Base-by-base conservation (phyloP, 2,329 filamentous ascomycete genomes). In the Beauveria sp. region DNA sequence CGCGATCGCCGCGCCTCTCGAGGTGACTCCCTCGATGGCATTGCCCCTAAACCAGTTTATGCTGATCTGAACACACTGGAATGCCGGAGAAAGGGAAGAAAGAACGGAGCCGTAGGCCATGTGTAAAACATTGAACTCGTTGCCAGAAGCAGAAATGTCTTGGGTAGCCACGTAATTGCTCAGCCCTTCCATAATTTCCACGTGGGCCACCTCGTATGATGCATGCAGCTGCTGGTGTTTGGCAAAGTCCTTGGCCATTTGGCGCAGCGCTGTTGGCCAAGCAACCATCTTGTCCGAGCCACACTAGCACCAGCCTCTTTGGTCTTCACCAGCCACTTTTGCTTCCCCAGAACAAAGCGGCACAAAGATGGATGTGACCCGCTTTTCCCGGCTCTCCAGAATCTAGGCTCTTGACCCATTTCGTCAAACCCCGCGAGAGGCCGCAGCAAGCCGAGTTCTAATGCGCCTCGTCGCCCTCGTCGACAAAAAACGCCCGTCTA, bases 281-380 rank as follows among this genome's bases (percentile, higher is more conserved):
- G 71, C 74, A 78, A 79, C 76, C 67, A 74, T 75, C 74, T 70
- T 66, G 70, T 72, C 70, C 18, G 34, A 61, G 58, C 58, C 58
- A 61, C 58, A 61, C 47, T 61, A 40, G n/a, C 58, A 54, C 50
- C 57, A 60, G 57, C 57, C 57, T 55, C 57, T 40, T 59, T 34
- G 22, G 10, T 28, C 3, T 3, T 22, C 18, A 43, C 34, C 28
- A 61, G 59, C 59, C 53, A 61, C 53, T 26, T 56, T 50, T 50
- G 1, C 46, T 52, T 52, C 59, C 56, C 58, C 62, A 64, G 62
- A 64, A 47, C 55, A 58, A 62, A 60, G 61, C 62, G 60, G 61
- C 62, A 61, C 52, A 64, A 64, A 64, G 41, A 53, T n/a, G n/a
- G 46, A 7, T 9, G 37, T 7, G 57, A 12, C 51, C 58, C 58